phyloP scores from a whole-genome alignment of 371 early-diverging fungal species.

The Basidiobolus meristosporus region DNA sequence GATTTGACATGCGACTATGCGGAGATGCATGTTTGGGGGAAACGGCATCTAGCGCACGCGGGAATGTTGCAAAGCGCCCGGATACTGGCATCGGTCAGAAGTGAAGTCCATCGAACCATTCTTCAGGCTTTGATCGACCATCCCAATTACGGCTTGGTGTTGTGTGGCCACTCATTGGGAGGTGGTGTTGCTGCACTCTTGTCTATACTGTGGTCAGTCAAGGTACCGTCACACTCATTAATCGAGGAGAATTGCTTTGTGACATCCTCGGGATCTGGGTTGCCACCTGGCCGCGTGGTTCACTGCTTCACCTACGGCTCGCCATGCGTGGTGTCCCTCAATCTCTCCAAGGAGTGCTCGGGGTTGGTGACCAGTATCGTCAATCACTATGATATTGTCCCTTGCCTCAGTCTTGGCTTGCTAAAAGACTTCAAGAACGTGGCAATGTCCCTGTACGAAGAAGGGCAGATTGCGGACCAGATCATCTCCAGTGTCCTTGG shows the following conservation, averaged over 20 bases:
- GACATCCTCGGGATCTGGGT: conserved; percentile 31
- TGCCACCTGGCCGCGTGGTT: conserved; percentile 50
- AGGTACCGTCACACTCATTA: conserved; percentile 5
- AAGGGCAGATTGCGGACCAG: conserved; percentile 39
- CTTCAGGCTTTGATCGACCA: conserved; percentile 33
- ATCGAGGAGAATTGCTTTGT: conserved; percentile 19
- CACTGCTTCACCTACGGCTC: conserved; percentile 60
- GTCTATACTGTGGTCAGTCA: conserved; percentile 38
- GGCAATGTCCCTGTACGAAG: conserved; percentile 40
- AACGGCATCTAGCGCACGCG: conserved; percentile 34
- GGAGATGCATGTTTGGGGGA: conserved; percentile 3
- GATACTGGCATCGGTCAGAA: conserved; percentile 30
- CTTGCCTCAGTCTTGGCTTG: conserved; percentile 46
- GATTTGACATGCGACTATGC: conserved; percentile 52
- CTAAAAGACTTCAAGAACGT: conserved; percentile 54
- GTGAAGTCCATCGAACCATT: conserved; percentile 43
- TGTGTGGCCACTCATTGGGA: conserved; percentile 67
- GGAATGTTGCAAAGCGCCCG: conserved; percentile 63
- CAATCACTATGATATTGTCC: conserved; percentile 50
- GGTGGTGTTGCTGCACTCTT: conserved; percentile 58
- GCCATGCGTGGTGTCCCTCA: conserved; percentile 45
- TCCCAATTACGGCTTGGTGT: conserved; percentile 51
- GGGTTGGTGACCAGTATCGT: conserved; percentile 56
- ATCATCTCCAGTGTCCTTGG: conserved; percentile 39
- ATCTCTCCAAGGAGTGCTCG: conserved; percentile 39